These are phyloP conservation scores for Aurantiochytrium sp. DNA, from an alignment of 108 stramenopile genomes.

Conservation along the genomic window DNA sequence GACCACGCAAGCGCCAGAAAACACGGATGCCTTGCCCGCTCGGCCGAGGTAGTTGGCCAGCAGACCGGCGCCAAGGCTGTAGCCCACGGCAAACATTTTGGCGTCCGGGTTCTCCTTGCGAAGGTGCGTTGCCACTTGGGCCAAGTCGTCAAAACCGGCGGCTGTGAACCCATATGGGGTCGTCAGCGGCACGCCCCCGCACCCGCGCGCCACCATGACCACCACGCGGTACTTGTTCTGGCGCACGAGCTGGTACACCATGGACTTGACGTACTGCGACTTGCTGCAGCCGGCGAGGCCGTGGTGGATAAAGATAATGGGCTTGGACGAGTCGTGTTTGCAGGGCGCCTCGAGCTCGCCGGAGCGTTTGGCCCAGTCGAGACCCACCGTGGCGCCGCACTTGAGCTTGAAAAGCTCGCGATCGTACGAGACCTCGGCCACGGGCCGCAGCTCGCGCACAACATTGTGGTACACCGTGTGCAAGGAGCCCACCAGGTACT, in stretches of 20 bases:
- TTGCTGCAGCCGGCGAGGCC: conserved; percentile 25
- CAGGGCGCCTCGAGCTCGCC: background rate
- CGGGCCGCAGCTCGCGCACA: background rate
- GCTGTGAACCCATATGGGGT: conserved; percentile 2
- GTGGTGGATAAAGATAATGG: conserved; percentile 1
- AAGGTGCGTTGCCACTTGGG: background rate
- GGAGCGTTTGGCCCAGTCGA: background rate
- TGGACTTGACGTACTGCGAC: conserved; percentile 3
- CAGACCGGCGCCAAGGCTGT: conserved; percentile 22
- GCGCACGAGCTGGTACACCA: background rate
- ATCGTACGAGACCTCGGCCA: conserved; percentile 8
- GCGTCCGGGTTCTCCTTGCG: background rate
- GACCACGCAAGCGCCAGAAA: background rate
- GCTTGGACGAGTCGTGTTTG: background rate
- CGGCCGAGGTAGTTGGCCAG: conserved; percentile 22
- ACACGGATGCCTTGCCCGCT: background rate
- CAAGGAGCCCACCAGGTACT: conserved; percentile 9
- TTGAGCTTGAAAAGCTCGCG: conserved; percentile 4
- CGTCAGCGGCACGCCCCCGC: conserved; percentile 17
- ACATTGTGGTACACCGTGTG: background rate
- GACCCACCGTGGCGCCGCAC: conserved; percentile 1
- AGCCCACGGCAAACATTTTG: conserved; percentile 17
- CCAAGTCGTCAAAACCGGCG: background rate
- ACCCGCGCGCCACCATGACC: conserved; percentile 29
- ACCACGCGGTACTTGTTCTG: background rate